Evolutionary conservation across 352 stramenopile genomes (phyloP).

Genomic region (Phytophthora rubi): DNA sequence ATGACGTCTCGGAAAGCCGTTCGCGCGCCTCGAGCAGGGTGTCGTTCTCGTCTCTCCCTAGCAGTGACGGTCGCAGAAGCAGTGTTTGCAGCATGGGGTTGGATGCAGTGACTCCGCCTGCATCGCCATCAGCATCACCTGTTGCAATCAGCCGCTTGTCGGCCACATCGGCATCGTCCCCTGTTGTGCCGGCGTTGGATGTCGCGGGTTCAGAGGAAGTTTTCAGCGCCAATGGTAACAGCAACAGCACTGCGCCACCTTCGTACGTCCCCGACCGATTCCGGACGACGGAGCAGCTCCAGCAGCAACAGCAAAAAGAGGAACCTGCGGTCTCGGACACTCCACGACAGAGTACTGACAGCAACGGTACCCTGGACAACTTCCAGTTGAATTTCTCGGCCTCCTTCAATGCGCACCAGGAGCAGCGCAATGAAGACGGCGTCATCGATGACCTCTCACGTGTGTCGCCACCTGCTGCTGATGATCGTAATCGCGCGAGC

Average conservation of each 20-base stretch:
- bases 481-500: constrained; percentile 29
- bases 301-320: constrained; percentile 13
- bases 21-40: constrained; percentile 27
- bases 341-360: constrained; percentile 28
- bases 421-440: constrained; percentile 2
- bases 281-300: constrained; percentile 20
- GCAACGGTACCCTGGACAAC: constrained; percentile 25
- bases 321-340: constrained; percentile 10
- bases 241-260: constrained; percentile 13
- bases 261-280: constrained; percentile 32
- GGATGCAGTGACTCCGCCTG: constrained; percentile 28
- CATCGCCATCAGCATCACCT: constrained; percentile 21
- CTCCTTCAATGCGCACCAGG: constrained; percentile 35
- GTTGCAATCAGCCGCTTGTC: constrained; percentile 21
- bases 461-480: constrained; percentile 12
- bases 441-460: constrained; percentile 9
- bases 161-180: constrained; percentile 25
- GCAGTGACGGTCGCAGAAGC: constrained; percentile 24
- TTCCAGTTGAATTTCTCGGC: constrained; percentile 41
- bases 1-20: constrained; percentile 29
- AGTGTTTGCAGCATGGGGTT: constrained; percentile 35
- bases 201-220: constrained; percentile 6
- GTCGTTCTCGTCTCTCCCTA: constrained; percentile 31
- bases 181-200: constrained; percentile 18
- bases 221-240: constrained; percentile 1